Conservation (phyloP, 495 filamentous ascomycete species). For the Aspergillus olivimuriae region DNA sequence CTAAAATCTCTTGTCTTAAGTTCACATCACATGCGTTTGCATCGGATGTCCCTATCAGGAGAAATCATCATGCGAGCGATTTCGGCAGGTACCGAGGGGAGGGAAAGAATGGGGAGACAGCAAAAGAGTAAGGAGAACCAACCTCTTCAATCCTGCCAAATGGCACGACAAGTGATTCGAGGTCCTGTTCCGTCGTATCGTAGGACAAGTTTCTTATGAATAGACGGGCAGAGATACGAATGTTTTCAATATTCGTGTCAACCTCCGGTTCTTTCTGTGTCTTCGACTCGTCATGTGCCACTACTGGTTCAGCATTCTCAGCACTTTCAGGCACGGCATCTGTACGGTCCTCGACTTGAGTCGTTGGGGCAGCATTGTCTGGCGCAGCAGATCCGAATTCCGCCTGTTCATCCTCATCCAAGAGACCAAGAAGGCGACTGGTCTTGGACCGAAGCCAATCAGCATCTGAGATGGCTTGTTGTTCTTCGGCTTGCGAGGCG, state of each 20-base stretch:
- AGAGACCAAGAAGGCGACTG: conserved; percentile 79
- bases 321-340: conserved; percentile 6
- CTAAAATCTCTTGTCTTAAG: conserved; percentile 63
- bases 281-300: conserved; percentile 9
- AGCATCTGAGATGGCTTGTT: conserved; percentile 47
- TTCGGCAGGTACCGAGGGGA: conserved; percentile 7
- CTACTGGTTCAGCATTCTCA: conserved; percentile 7
- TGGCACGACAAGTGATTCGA: conserved; percentile 59
- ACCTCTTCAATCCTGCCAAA: conserved; percentile 85
- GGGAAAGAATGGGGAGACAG: background rate
- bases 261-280: conserved; percentile 14
- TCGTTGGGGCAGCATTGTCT: conserved; percentile 1
- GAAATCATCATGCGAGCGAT: conserved; percentile 73
- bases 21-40: conserved; percentile 60
- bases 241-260: conserved; percentile 38
- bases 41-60: conserved; percentile 99
- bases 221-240: conserved; percentile 53
- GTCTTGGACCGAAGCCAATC: conserved; percentile 94
- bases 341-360: conserved; percentile 19
- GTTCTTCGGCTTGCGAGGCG: conserved; percentile 15
- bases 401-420: conserved; percentile 57
- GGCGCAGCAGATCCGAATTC: conserved; percentile 19
- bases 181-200: conserved; percentile 66
- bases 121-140: conserved; percentile 33
- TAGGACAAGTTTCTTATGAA: conserved; percentile 91